Conservation (phyloP, 1,284 basidiomycete genomes). For the Papiliotrema terrestris region DNA sequence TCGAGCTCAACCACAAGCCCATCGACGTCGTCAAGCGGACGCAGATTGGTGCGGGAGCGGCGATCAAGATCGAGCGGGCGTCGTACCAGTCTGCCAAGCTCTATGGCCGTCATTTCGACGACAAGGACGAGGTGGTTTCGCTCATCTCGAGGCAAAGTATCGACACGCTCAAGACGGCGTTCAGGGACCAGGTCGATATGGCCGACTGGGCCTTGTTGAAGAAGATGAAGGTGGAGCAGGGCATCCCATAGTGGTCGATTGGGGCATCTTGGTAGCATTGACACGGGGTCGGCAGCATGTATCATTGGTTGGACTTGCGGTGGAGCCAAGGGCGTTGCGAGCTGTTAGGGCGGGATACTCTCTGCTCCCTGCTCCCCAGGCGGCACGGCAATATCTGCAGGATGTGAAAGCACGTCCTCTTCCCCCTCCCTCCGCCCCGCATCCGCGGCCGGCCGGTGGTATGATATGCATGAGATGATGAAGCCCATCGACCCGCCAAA, state of each 20-base stretch:
- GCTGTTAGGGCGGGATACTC: too few relatives aligned
- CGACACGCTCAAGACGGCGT: conserved; percentile 86
- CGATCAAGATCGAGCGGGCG: conserved; percentile 97
- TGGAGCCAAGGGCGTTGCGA: too few relatives aligned
- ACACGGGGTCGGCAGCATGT: too few relatives aligned
- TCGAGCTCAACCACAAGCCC: conserved; percentile 91
- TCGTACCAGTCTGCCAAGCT: conserved; percentile 93
- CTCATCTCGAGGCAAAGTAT: conserved; percentile 89
- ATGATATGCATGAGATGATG: too few relatives aligned
- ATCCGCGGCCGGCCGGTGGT: too few relatives aligned
- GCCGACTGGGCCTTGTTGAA: conserved; percentile 96
- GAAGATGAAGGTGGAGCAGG: conserved; percentile 75
- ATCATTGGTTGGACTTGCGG: background rate
- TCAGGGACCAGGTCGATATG: conserved; percentile 83
- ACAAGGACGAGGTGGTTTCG: conserved; percentile 90
- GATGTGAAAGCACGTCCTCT: too few relatives aligned
- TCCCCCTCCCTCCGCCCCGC: too few relatives aligned
- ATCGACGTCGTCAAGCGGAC: conserved; percentile 82
- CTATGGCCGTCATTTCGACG: conserved; percentile 81
- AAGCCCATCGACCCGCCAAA: too few relatives aligned
- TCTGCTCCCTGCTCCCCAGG: too few relatives aligned
- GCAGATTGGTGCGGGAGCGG: conserved; percentile 92
- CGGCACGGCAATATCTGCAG: too few relatives aligned
- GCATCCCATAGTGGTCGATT: conserved; percentile 42
- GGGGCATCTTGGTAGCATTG: background rate